phyloP scores from a whole-genome alignment of 176 grass and related monocot genomes.

The Ampelocalamus luodianensis region DNA sequence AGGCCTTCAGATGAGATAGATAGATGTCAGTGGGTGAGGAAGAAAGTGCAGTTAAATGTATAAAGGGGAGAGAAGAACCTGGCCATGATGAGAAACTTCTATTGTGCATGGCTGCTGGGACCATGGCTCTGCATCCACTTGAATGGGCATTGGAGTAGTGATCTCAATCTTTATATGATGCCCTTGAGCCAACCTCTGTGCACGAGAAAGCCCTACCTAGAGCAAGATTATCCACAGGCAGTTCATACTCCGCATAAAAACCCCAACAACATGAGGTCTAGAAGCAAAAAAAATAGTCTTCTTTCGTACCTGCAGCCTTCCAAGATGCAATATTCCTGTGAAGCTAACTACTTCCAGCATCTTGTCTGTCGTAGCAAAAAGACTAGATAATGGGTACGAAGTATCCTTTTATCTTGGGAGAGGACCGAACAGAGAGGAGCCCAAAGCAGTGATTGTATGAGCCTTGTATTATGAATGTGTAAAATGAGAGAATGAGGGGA shows the following conservation, averaged over 20 bases:
- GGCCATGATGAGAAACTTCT: slow-evolving; percentile 78
- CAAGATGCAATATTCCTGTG: slow-evolving; percentile 86
- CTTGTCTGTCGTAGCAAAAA: too few species aligned
- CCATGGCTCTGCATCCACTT: slow-evolving; percentile 93
- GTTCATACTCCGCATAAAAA: slow-evolving; percentile 9
- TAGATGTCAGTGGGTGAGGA: neutral
- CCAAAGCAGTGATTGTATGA: too few species aligned
- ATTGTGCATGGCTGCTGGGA: slow-evolving; percentile 77
- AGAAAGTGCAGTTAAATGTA: neutral
- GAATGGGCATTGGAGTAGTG: slow-evolving; percentile 69
- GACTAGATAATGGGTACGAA: too few species aligned
- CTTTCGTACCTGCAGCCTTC: slow-evolving; percentile 68
- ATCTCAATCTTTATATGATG: slow-evolving; percentile 71
- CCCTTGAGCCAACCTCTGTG: slow-evolving; percentile 78
- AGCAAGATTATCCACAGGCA: slow-evolving; percentile 23
- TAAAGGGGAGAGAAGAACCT: slow-evolving; percentile 47
- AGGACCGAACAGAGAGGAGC: too few species aligned
- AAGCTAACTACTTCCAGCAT: slow-evolving; percentile 84
- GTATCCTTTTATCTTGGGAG: too few species aligned
- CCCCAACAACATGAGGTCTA: neutral
- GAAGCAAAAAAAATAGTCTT: neutral
- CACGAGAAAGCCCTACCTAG: slow-evolving; percentile 82
- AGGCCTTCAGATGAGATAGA: slow-evolving; percentile 56
- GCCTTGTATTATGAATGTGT: too few species aligned
- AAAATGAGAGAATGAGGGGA: too few species aligned